Evolutionary conservation across 805 yeast species (phyloP).

Genomic region (Kodamaea hsintzibuensis): DNA sequence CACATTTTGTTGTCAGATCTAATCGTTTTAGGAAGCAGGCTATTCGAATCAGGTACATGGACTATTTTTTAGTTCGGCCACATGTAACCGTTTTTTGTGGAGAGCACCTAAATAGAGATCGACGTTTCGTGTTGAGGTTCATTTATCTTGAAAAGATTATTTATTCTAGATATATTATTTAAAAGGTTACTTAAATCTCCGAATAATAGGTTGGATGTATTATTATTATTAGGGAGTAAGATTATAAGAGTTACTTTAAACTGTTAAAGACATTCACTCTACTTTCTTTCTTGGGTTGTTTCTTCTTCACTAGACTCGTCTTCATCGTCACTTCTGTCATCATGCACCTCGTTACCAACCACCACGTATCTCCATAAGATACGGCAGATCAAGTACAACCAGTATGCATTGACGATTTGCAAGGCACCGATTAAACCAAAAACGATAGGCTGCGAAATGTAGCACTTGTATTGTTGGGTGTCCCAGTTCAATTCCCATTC

Average conservation of each 20-base stretch:
- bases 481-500: slow-evolving; percentile 78
- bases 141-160: neutral
- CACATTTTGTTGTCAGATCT: too few species aligned
- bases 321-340: slow-evolving; percentile 89
- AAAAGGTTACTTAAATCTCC: neutral
- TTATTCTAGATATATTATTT: neutral
- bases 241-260: neutral
- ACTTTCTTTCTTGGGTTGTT: neutral
- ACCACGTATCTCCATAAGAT: slow-evolving; percentile 67
- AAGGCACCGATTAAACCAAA: slow-evolving; percentile 74
- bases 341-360: slow-evolving; percentile 57
- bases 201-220: neutral
- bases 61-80: neutral
- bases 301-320: slow-evolving; percentile 42
- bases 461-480: slow-evolving; percentile 93
- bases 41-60: neutral
- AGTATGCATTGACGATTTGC: slow-evolving; percentile 82
- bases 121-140: neutral
- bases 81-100: neutral
- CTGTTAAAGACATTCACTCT: neutral
- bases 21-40: too few species aligned
- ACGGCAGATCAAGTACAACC: slow-evolving; percentile 82
- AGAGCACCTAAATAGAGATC: neutral
- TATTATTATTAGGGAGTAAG: neutral
- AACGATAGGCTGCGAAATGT: slow-evolving; percentile 90